These are phyloP conservation scores for Leccinellum albellum DNA, from an alignment of 768 basidiomycete genomes.

Conservation along the genomic window DNA sequence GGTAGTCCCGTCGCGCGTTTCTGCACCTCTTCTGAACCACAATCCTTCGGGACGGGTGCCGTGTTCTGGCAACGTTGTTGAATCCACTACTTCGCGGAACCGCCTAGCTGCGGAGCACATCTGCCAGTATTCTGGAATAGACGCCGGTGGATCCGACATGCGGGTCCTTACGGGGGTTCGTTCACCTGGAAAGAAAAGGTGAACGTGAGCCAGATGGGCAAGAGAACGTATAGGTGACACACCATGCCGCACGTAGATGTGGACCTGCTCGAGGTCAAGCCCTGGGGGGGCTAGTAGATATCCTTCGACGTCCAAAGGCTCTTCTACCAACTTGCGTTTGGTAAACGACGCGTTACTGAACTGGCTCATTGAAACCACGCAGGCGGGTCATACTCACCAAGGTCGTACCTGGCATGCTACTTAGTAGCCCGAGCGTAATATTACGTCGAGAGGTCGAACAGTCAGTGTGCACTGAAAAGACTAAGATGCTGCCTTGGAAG, in stretches of 20 bases:
- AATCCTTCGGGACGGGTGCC: slow-evolving; percentile 23
- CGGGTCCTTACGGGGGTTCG: slow-evolving; percentile 72
- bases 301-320: slow-evolving; percentile 52
- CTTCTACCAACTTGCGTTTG: slow-evolving; percentile 31
- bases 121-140: slow-evolving; percentile 65
- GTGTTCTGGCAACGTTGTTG: slow-evolving; percentile 13
- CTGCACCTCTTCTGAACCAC: slow-evolving; percentile 47
- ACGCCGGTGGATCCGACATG: slow-evolving; percentile 56
- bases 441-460: neutral
- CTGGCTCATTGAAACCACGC: neutral
- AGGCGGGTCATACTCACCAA: slow-evolving; percentile 10
- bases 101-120: slow-evolving; percentile 56
- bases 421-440: neutral
- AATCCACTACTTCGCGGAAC: slow-evolving; percentile 44
- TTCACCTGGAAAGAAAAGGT: slow-evolving; percentile 49
- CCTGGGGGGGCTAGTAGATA: slow-evolving; percentile 57
- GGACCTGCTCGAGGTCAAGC: slow-evolving; percentile 64
- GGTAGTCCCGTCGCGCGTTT: slow-evolving; percentile 51
- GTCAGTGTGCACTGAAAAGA: neutral
- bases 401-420: neutral
- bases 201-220: neutral
- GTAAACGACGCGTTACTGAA: neutral
- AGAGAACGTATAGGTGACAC: slow-evolving; percentile 17
- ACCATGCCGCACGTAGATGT: slow-evolving; percentile 76
- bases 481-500: neutral